These are phyloP conservation scores for Pouteria campechiana DNA, from an alignment of 179 eudicot genomes.

Conservation along the genomic window DNA sequence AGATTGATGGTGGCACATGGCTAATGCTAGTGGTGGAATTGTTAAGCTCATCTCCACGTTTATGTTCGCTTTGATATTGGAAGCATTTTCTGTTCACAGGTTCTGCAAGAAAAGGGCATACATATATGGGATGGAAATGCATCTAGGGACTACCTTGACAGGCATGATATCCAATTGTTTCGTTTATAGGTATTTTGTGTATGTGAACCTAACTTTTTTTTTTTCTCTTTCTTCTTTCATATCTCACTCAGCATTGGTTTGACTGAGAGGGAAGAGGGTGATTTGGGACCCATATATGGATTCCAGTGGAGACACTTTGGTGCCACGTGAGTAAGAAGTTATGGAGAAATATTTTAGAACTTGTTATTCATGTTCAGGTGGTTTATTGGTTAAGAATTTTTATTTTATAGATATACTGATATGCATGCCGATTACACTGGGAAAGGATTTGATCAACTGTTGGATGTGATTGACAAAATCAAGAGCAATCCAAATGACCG, in stretches of 20 bases:
- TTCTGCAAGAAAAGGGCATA: slow-evolving; percentile 76
- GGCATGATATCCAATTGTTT: too few species aligned
- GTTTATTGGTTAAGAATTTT: too few species aligned
- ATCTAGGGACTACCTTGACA: slow-evolving; percentile 82
- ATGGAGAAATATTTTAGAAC: too few species aligned
- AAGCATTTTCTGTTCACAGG: slow-evolving; percentile 21
- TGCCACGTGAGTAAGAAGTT: slow-evolving; percentile 86
- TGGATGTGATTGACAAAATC: slow-evolving; percentile 75
- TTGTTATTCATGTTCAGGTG: too few species aligned
- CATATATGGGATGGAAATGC: slow-evolving; percentile 97
- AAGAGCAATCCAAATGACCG: slow-evolving; percentile 87
- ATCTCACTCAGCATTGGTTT: slow-evolving; percentile 66
- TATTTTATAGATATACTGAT: slow-evolving; percentile 51
- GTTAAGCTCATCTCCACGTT: too few species aligned
- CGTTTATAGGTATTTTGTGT: too few species aligned
- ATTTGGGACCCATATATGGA: slow-evolving; percentile 90
- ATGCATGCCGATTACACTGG: slow-evolving; percentile 94
- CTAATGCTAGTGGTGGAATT: too few species aligned
- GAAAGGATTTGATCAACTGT: slow-evolving; percentile 85
- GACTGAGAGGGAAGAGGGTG: slow-evolving; percentile 86
- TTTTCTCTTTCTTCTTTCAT: too few species aligned
- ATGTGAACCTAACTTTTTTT: too few species aligned
- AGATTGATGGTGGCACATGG: too few species aligned
- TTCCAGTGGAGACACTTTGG: slow-evolving; percentile 99
- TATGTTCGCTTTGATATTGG: too few species aligned